A percentile compares a stretch with the other conserved stretches of the same genome.
Evolutionary conservation across 495 filamentous ascomycete genomes (phyloP).

Genomic region (Xylaria bambusicola): DNA sequence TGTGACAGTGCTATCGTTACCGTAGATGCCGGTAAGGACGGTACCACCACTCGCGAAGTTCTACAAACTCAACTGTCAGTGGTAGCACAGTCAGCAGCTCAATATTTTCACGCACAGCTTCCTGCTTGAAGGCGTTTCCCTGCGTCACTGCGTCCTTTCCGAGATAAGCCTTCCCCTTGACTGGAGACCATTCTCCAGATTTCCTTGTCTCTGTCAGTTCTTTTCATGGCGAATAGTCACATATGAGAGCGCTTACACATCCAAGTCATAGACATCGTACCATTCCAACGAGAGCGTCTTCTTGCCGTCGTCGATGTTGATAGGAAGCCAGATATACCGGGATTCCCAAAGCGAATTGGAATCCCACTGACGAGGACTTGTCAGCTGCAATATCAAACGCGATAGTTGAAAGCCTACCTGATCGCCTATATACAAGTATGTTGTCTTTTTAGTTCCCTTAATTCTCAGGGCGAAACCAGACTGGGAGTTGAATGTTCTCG

Average conservation of each 20-base stretch:
- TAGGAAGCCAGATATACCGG: conserved; percentile 56
- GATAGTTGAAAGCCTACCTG: conserved; percentile 20
- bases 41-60: conserved; percentile 49
- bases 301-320: conserved; percentile 42
- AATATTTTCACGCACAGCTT: conserved; percentile 33
- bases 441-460: conserved; percentile 47
- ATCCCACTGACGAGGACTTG: conserved; percentile 40
- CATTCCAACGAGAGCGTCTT: conserved; percentile 42
- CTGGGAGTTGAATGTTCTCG: conserved; percentile 54
- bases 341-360: conserved; percentile 53
- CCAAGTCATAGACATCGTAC: conserved; percentile 48
- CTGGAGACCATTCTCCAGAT: conserved; percentile 45
- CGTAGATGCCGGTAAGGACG: conserved; percentile 52
- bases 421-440: conserved; percentile 54
- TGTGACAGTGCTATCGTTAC: conserved; percentile 54
- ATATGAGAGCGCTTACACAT: conserved; percentile 33
- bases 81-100: background rate
- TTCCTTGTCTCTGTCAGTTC: conserved; percentile 27
- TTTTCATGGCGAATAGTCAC: background rate
- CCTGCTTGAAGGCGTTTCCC: conserved; percentile 50
- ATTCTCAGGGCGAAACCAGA: conserved; percentile 52
- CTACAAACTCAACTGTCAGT: conserved; percentile 11
- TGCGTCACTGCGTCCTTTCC: conserved; percentile 40
- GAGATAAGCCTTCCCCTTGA: conserved; percentile 46
- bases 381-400: background rate